phyloP scores from a whole-genome alignment of 179 eudicot genomes.

The Vitellaria paradoxa region DNA sequence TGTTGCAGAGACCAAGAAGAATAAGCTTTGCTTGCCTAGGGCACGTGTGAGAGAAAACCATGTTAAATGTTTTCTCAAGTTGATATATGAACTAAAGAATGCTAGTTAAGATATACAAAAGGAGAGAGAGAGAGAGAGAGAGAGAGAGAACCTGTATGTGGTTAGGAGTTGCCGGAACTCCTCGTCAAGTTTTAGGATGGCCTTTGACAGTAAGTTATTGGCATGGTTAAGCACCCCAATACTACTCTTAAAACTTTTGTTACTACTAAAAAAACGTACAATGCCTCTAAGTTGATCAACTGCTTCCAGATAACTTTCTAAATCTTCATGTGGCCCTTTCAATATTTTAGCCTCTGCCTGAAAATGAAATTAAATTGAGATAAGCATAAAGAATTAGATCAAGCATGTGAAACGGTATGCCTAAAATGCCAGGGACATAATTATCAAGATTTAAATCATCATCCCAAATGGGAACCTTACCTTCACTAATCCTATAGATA shows the following conservation, averaged over 20 bases:
- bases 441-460: background rate
- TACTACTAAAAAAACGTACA: slow-evolving; percentile 49
- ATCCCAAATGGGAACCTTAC: background rate
- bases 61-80: background rate
- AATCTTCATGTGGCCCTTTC: slow-evolving; percentile 91
- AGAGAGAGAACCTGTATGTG: slow-evolving; percentile 53
- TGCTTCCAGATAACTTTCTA: slow-evolving; percentile 89
- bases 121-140: too few species aligned
- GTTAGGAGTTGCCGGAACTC: slow-evolving; percentile 70
- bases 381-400: background rate
- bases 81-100: background rate
- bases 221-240: slow-evolving; percentile 51
- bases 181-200: slow-evolving; percentile 66
- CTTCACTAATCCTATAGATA: background rate
- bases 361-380: slow-evolving; percentile 18
- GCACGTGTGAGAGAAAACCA: too few species aligned
- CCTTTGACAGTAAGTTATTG: slow-evolving; percentile 55
- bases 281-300: slow-evolving; percentile 59
- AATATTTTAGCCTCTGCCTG: slow-evolving; percentile 83
- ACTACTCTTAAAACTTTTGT: slow-evolving; percentile 53
- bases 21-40: too few species aligned
- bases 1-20: too few species aligned
- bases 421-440: background rate
- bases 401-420: background rate
- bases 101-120: background rate